These are phyloP conservation scores for Pseudopyrenochaeta lycopersici DNA, from an alignment of 2,329 filamentous ascomycete species.

Conservation along the genomic window DNA sequence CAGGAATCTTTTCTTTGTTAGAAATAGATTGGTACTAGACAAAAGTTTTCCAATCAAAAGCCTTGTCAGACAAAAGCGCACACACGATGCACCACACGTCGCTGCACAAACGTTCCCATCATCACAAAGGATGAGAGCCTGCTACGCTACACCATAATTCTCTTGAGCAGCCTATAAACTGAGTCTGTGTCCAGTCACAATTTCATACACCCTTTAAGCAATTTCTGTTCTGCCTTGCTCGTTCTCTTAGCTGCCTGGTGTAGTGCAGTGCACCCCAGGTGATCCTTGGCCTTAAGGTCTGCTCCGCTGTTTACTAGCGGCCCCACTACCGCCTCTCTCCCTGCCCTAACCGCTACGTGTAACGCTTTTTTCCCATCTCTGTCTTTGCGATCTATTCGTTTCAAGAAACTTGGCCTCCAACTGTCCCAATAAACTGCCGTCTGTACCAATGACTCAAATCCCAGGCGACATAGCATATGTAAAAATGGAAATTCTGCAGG, in stretches of 20 bases:
- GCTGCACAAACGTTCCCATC: too few relatives aligned
- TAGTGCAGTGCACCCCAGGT: constrained; percentile 1
- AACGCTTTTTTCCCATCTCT: constrained; percentile 2
- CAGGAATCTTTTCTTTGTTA: too few relatives aligned
- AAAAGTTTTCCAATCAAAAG: too few relatives aligned
- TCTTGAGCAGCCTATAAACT: not conserved
- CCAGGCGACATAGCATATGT: not conserved
- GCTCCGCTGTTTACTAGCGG: constrained; percentile 1
- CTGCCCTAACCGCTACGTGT: not conserved
- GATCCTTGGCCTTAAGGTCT: constrained; percentile 5
- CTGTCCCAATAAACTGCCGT: too few relatives aligned
- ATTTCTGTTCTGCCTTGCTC: not conserved
- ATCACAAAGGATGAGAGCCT: too few relatives aligned
- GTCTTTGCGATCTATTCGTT: too few relatives aligned
- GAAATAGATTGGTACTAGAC: too few relatives aligned
- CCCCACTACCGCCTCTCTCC: not conserved
- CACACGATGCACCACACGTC: too few relatives aligned
- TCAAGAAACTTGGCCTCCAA: too few relatives aligned
- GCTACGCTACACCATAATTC: not conserved
- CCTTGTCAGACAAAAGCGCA: too few relatives aligned
- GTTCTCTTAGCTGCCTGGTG: not conserved
- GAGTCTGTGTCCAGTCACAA: not conserved
- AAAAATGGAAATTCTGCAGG: not conserved
- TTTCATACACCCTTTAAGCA: not conserved
- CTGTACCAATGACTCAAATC: too few relatives aligned